Base-by-base conservation (phyloP, 129 eudicot genomes). In the Chrysanthemum seticuspe region DNA sequence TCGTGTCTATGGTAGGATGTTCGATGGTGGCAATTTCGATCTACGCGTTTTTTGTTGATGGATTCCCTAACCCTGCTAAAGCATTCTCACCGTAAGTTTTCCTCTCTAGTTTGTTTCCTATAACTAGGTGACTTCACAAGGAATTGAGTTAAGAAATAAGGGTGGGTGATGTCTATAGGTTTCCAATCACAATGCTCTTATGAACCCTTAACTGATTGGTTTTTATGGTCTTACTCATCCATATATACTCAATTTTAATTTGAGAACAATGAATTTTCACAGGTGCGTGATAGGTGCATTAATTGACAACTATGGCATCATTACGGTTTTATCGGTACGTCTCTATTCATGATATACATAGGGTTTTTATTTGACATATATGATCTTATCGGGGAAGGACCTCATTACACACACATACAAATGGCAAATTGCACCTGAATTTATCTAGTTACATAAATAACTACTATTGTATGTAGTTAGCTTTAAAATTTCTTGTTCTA, bases 211-310 rank as follows among this genome's bases (percentile, higher is more conserved):
- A 3, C 31, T 3, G 31, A 27, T 27, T 27, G 31, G 31, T 27
- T 27, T 2, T 0, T 3, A 27, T 27, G 3, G 31, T 27, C 31
- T 27, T 27, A 27, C 31, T 27, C 31, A 27, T 27, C 31, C 31
- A 27, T 27, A 27, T 2, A 27, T 27, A n/a, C n/a, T 27, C 31
- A 27, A 27, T 27, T 27, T n/a, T 50, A 55, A 3, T 12, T 55
- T 34, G 34, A 11, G 52, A 16, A 15, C 0, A 2, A 16, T 53
- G 31, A 6, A 14, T 79, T 29, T 73, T 62, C 68, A 77, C 90
- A 90, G 93, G 93, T 90, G 96, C 91, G 34, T 87, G 73, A 23
- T 68, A 19, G 91, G 89, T 25, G 83, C 94, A 47, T 80, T 85
- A 47, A 71, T 78, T 16, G 97, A 87, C 74, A 85, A 85, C 81